Evolutionary conservation across 116 monocot species (phyloP).

Genomic region (Posidonia oceanica): DNA sequence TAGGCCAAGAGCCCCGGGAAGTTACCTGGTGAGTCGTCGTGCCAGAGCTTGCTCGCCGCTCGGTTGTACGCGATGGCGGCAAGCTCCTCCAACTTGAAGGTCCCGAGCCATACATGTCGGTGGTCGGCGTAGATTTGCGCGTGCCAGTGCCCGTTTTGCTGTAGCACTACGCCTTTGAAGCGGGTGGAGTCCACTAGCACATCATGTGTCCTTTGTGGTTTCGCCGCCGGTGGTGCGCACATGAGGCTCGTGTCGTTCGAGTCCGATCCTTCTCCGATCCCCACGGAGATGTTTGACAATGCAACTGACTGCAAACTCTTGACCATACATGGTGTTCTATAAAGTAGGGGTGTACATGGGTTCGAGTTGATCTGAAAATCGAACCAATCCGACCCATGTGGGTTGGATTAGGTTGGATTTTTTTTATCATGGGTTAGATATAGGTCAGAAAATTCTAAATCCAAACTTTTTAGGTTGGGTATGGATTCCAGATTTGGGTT

Average conservation of each 20-base stretch:
- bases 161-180: slow-evolving; percentile 39
- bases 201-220: neutral
- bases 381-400: too few relatives aligned
- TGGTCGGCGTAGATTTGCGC: slow-evolving; percentile 40
- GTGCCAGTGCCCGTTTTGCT: slow-evolving; percentile 48
- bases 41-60: slow-evolving; percentile 26
- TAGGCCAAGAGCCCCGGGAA: slow-evolving; percentile 14
- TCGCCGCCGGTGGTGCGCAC: neutral
- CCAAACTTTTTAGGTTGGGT: too few relatives aligned
- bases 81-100: slow-evolving; percentile 26
- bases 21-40: slow-evolving; percentile 15
- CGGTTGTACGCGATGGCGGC: slow-evolving; percentile 39
- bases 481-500: too few relatives aligned
- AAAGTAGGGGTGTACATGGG: too few relatives aligned
- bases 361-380: too few relatives aligned
- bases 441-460: too few relatives aligned
- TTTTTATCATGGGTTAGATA: too few relatives aligned
- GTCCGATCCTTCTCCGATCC: neutral
- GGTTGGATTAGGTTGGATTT: too few relatives aligned
- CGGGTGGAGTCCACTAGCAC: neutral
- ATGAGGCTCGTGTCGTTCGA: neutral
- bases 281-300: neutral
- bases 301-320: neutral
- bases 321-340: neutral
- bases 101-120: slow-evolving; percentile 40